phyloP scores from a whole-genome alignment of 1,139 yeast species.

The Kodamaea suecica region DNA sequence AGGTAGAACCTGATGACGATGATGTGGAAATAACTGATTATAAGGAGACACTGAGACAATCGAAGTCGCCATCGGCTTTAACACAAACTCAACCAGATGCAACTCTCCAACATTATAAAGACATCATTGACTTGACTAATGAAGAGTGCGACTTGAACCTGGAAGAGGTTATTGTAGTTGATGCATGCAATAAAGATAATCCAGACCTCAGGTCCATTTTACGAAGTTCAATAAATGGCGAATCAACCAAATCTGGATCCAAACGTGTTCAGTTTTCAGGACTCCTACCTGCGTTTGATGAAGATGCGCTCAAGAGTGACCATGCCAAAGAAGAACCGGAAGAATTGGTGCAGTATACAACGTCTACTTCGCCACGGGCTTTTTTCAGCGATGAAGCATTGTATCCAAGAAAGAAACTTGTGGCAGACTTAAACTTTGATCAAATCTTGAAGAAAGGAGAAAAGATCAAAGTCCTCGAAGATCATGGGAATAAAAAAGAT shows the following conservation, averaged over 20 bases:
- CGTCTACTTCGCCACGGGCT: conserved; percentile 24
- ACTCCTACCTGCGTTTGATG: conserved; percentile 19
- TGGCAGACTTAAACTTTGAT: conserved; percentile 25
- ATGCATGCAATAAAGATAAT: conserved; percentile 19
- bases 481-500: too few species aligned
- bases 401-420: conserved; percentile 26
- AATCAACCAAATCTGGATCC: conserved; percentile 4
- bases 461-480: conserved; percentile 7
- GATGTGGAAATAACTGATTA: conserved; percentile 17
- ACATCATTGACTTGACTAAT: conserved; percentile 25
- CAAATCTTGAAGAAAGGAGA: conserved; percentile 23
- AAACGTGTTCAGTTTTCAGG: conserved; percentile 14
- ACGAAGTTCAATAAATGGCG: conserved; percentile 5
- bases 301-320: conserved; percentile 8
- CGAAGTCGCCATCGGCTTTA: too few species aligned
- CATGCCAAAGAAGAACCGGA: conserved; percentile 2
- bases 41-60: too few species aligned
- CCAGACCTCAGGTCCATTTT: conserved; percentile 15
- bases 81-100: neutral
- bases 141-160: conserved; percentile 18
- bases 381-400: conserved; percentile 19
- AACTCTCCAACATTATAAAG: conserved; percentile 13
- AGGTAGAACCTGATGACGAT: conserved; percentile 17
- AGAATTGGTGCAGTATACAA: conserved; percentile 15
- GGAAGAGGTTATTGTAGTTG: conserved; percentile 24